Evolutionary conservation across 148 eudicot genomes (phyloP), one percentile per base, ranked within the genome.

Genomic region (Polygonum maritimum): DNA sequence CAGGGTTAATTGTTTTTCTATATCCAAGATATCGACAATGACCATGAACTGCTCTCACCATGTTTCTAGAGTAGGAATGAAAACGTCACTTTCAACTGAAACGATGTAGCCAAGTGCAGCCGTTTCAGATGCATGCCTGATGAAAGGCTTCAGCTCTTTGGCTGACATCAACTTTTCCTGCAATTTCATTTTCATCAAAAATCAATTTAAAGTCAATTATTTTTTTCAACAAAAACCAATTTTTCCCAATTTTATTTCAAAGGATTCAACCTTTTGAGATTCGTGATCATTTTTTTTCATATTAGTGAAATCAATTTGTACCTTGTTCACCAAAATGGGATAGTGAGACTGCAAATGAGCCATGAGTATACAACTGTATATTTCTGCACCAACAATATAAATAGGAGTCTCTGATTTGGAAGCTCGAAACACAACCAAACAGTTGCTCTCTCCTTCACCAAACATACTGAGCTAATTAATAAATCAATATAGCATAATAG

Each of bases 11-110:
- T 18, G 99, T 96, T 89, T 92, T 96, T 77, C 90, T 92, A 78
- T 91, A 97, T 60, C 99, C 99, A 69, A 92, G 76, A 71, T 88
- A 96, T 71, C 99, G 91, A 48, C 99, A 97, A 83, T 96, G 97
- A 75, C 99, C 99, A 74, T 89, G 94, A 79, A 96, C 99, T 69
- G 99, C 97, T 84, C 88, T 88, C 74, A 97, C 99, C 99, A 96
- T 96, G 80, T 96, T 96, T 63, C 99, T 98, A 38, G 87, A 85
- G 85, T 96, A 88, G 16, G 99, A 79, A 96, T 91, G 76, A 96
- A 96, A 47, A 96, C 88, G 76, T 91, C 92, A 82, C 98, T 96
- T 78, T 92, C 97, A 82, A 96, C 87, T 48, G 99, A 87, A 45
- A 96, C 99, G 78, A 96, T 92, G 79, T 91, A 96, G 82, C 92